Percentiles rank a stretch among this genome's conserved stretches.
Conservation (phyloP, 257 asterid species). For the Fraxinus excelsior region DNA sequence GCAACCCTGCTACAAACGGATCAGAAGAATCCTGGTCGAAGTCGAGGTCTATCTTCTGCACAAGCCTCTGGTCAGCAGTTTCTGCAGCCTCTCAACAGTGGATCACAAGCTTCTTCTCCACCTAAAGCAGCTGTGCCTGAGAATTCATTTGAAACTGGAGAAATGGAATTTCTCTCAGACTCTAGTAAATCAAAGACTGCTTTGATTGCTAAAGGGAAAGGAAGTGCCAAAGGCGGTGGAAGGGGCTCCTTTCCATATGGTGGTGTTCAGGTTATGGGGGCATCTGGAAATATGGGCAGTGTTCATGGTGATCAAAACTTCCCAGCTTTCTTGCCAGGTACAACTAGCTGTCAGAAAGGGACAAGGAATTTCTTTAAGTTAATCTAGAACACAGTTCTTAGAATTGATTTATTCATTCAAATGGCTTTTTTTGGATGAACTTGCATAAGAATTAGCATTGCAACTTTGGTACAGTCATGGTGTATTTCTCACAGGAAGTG, state of each 20-base stretch:
- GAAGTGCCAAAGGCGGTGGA: conserved; percentile 53
- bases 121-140: conserved; percentile 46
- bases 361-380: neutral
- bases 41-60: conserved; percentile 47
- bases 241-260: conserved; percentile 69
- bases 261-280: conserved; percentile 78
- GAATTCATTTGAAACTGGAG: conserved; percentile 54
- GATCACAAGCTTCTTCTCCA: conserved; percentile 62
- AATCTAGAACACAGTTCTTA: neutral
- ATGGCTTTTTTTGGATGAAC: neutral
- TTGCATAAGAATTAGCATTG: neutral
- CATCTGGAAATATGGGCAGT: conserved; percentile 57
- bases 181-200: conserved; percentile 55
- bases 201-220: conserved; percentile 71
- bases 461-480: neutral
- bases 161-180: conserved; percentile 56
- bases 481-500: neutral
- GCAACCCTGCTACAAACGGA: conserved; percentile 44
- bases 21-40: conserved; percentile 57
- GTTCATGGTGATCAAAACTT: conserved; percentile 76
- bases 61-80: conserved; percentile 62
- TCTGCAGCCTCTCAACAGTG: conserved; percentile 44
- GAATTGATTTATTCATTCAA: neutral
- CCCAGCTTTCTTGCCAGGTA: conserved; percentile 91
- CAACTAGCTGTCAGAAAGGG: neutral